Conservation (phyloP, 1,139 yeast species). For the Blastobotrys apis region DNA sequence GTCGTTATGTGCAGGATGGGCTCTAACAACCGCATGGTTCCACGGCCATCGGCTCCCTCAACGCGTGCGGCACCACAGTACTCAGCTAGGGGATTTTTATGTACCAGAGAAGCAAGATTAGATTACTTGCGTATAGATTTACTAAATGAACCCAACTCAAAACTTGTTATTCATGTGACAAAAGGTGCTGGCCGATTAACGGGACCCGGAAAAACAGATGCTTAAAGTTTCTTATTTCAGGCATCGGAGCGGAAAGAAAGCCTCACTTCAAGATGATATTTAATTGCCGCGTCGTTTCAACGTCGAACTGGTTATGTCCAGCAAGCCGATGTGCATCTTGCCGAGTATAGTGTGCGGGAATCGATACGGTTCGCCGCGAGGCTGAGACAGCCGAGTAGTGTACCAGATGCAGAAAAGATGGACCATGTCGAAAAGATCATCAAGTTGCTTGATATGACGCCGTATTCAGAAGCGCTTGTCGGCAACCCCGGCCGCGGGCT, state of each 20-base stretch:
- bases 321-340: conserved; percentile 59
- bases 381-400: conserved; percentile 50
- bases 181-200: too few relatives aligned
- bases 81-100: neutral
- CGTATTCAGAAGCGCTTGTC: conserved; percentile 59
- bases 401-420: conserved; percentile 47
- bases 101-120: neutral
- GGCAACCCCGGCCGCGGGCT: conserved; percentile 58
- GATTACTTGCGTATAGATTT: too few relatives aligned
- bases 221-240: too few relatives aligned
- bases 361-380: conserved; percentile 58
- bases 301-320: conserved; percentile 64
- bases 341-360: conserved; percentile 57
- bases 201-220: too few relatives aligned
- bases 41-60: neutral
- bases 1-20: neutral
- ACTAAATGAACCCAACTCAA: too few relatives aligned
- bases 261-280: conserved; percentile 54
- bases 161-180: too few relatives aligned
- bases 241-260: too few relatives aligned
- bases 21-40: neutral
- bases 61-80: neutral
- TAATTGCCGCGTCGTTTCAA: conserved; percentile 50
- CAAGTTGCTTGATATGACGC: conserved; percentile 51
- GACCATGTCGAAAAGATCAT: conserved; percentile 59